Conservation (phyloP, 164 flowering plant species). For the Echeveria elegans region DNA sequence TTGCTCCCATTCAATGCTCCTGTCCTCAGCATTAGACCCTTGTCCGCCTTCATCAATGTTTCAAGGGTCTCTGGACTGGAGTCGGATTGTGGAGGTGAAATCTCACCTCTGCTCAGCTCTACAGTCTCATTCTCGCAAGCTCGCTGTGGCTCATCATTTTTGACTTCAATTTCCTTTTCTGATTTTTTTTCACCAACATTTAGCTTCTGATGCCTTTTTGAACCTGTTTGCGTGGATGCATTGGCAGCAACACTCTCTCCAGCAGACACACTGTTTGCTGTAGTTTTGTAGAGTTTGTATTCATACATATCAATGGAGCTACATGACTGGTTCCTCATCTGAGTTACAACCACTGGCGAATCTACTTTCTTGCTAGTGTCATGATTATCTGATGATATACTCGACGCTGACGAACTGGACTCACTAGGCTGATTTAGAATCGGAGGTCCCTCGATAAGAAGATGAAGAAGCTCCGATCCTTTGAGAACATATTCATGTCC, state of each 20-base stretch:
- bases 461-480: constrained; percentile 61
- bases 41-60: constrained; percentile 68
- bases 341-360: constrained; percentile 21
- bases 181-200: constrained; percentile 21
- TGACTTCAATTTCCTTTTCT: not conserved
- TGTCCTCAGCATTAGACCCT: constrained; percentile 25
- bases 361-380: constrained; percentile 19
- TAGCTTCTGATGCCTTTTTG: constrained; percentile 33
- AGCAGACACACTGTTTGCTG: constrained; percentile 20
- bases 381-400: not conserved
- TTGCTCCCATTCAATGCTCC: constrained; percentile 1
- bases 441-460: not conserved
- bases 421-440: constrained; percentile 8
- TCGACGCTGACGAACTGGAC: not conserved
- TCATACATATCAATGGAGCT: constrained; percentile 62
- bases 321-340: constrained; percentile 83
- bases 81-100: constrained; percentile 88
- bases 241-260: constrained; percentile 47
- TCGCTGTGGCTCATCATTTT: not conserved
- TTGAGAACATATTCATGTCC: constrained; percentile 92
- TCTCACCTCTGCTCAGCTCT: constrained; percentile 65
- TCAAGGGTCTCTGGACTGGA: constrained; percentile 90
- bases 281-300: constrained; percentile 65
- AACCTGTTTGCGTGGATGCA: constrained; percentile 88
- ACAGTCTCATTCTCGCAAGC: constrained; percentile 18